These are phyloP conservation scores for Pseudomassariella vexata DNA, from an alignment of 2,329 filamentous ascomycete species.

Conservation along the genomic window DNA sequence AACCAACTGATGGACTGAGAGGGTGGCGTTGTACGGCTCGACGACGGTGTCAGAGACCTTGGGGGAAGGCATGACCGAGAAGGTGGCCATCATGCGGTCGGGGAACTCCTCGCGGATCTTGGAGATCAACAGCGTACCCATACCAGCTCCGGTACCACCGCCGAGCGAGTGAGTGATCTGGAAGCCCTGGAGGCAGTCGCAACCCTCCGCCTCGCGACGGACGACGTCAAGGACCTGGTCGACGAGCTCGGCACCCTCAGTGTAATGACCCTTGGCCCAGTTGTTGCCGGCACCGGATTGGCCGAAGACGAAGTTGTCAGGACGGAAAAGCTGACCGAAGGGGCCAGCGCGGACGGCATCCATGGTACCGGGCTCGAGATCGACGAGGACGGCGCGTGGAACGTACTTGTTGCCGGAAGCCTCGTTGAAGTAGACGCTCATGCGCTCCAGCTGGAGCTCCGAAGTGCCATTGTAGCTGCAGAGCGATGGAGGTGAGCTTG, in stretches of 20 bases:
- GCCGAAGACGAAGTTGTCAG: slow-evolving; percentile 99
- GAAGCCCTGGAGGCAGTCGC: slow-evolving; percentile 99
- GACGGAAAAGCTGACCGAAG: slow-evolving; percentile 98
- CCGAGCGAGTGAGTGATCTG: slow-evolving; percentile 99
- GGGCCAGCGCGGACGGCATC: slow-evolving; percentile 97
- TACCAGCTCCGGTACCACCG: slow-evolving; percentile 99
- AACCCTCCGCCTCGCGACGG: slow-evolving; percentile 96
- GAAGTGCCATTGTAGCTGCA: slow-evolving; percentile 92
- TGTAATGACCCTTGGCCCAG: slow-evolving; percentile 99
- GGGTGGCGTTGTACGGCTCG: slow-evolving; percentile 99
- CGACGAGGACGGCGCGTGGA: slow-evolving; percentile 97
- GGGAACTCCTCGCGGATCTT: slow-evolving; percentile 99
- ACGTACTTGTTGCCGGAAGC: slow-evolving; percentile 98
- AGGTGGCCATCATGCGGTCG: slow-evolving; percentile 99
- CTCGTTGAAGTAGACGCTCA: slow-evolving; percentile 99
- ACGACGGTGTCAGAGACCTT: slow-evolving; percentile 99
- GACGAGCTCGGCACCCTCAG: slow-evolving; percentile 97
- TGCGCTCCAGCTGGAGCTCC: slow-evolving; percentile 98
- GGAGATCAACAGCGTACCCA: slow-evolving; percentile 99
- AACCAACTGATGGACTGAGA: slow-evolving; percentile 97
- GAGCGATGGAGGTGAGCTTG: slow-evolving; percentile 19
- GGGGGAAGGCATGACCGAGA: slow-evolving; percentile 96
- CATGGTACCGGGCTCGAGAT: slow-evolving; percentile 99
- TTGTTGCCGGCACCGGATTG: slow-evolving; percentile 99
- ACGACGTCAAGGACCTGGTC: slow-evolving; percentile 98